Base-by-base conservation (phyloP, 73 alveolate species). In the Paraurostyla sp. region DNA sequence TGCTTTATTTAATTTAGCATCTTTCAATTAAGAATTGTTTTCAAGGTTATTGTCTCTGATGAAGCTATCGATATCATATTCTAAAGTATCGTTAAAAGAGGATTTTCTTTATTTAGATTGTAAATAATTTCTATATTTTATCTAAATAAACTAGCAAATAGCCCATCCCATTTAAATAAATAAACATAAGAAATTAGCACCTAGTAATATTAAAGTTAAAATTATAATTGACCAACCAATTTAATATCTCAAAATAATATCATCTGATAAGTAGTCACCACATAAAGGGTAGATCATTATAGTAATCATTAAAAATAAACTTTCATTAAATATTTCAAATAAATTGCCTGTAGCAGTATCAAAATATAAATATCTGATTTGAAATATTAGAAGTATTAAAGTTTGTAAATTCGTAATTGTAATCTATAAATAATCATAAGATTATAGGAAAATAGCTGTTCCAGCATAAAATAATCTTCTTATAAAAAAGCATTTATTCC, bases 171-270 rank as follows among this genome's bases (percentile, higher is more conserved):
- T 59, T 30, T 20, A 30, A 59, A 59, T 6, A 18, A 59, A 7
- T 30, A 59, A 59, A 11, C 38, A 25, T 11, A 7, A 9, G 16
- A 59, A 27, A 59, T 59, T 59, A 25, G 32, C 32, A 25, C 9
- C 11, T 27, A 59, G 25, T 7, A 59, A 20, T 49, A 43, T 27
- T 59, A 59, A 20, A 20, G 48, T 59, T 6, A 59, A 7, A 18
- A 59, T 4, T 59, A 59, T 49, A 25, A 59, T 27, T 3, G 32
- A 43, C 76, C 76, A 59, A 27, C 76, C 76, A 59, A 59, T 59
- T 23, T 59, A 11, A 59, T 59, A 59, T 30, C 76, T 59, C 20
- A 27, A 11, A 30, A 27, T 49, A 2, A 59, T 30, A 59, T 59
- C 76, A 59, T 59, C 76, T 1, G n/a, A n/a, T n/a, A 59, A 43